Conservation (phyloP, 805 yeast genomes). For the Ogataea pini region DNA sequence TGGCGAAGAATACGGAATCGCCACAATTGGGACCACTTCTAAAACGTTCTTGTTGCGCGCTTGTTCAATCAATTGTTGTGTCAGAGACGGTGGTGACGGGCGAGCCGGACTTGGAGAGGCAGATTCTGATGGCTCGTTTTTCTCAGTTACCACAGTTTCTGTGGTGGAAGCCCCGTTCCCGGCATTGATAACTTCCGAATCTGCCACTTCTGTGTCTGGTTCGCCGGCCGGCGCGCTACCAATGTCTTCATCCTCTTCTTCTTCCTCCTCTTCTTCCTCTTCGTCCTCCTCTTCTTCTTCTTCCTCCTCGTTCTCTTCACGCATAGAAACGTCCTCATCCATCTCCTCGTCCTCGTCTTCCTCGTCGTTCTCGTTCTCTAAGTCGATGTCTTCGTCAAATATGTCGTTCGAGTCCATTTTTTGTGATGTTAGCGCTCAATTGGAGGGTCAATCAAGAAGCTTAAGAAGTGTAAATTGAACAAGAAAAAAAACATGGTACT, state of each 20-base stretch:
- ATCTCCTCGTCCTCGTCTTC: conserved; percentile 25
- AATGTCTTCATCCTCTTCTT: conserved; percentile 23
- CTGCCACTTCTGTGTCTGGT: conserved; percentile 14
- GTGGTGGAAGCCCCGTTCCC: conserved; percentile 27
- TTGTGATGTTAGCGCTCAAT: neutral
- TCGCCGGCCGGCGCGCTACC: conserved; percentile 12
- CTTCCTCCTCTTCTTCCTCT: conserved; percentile 13
- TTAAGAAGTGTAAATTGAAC: too few species aligned
- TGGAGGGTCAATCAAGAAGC: too few species aligned
- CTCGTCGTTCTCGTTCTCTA: conserved; percentile 19
- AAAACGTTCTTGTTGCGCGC: conserved; percentile 55
- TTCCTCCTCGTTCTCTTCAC: conserved; percentile 22
- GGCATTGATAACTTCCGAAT: conserved; percentile 17
- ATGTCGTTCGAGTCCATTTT: conserved; percentile 27
- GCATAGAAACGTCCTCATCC: conserved; percentile 8
- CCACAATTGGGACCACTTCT: conserved; percentile 82
- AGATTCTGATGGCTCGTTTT: neutral
- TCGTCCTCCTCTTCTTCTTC: conserved; percentile 25
- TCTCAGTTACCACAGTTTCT: conserved; percentile 17
- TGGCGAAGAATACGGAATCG: conserved; percentile 78
- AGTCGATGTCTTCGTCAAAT: conserved; percentile 31
- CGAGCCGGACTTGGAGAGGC: neutral
- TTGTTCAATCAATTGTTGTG: conserved; percentile 37
- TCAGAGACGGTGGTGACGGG: conserved; percentile 9
- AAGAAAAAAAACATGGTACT: too few species aligned